phyloP scores from a whole-genome alignment of 2,329 filamentous ascomycete species.

The Trichoderma sp. region DNA sequence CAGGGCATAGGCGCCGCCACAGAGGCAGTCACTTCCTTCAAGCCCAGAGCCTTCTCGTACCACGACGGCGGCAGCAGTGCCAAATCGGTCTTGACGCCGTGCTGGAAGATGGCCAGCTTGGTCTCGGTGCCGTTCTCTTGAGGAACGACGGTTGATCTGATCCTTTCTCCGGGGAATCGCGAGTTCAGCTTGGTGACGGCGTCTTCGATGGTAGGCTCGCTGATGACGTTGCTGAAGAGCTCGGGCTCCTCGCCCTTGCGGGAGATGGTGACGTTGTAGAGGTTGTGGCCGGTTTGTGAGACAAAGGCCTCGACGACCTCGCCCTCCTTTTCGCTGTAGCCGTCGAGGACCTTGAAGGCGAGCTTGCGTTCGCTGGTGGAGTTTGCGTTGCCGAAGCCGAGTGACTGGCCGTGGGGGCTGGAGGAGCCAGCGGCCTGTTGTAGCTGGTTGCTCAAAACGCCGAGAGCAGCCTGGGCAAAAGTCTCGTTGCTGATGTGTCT shows the following conservation, averaged over 20 bases:
- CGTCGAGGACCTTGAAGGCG: slow-evolving; percentile 62
- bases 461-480: slow-evolving; percentile 84
- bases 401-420: slow-evolving; percentile 52
- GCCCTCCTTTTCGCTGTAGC: slow-evolving; percentile 64
- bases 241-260: slow-evolving; percentile 48
- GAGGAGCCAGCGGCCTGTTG: slow-evolving; percentile 37
- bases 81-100: slow-evolving; percentile 63
- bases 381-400: slow-evolving; percentile 58
- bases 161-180: slow-evolving; percentile 80
- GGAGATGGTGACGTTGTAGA: slow-evolving; percentile 53
- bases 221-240: slow-evolving; percentile 52
- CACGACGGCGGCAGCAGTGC: slow-evolving; percentile 68
- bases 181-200: slow-evolving; percentile 42
- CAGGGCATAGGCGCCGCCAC: slow-evolving; percentile 96
- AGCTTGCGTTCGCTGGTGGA: slow-evolving; percentile 52
- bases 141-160: slow-evolving; percentile 77
- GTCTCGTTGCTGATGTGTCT: slow-evolving; percentile 69
- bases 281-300: slow-evolving; percentile 51
- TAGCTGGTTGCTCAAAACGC: slow-evolving; percentile 61
- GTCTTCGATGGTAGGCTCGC: slow-evolving; percentile 41
- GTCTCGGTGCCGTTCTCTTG: slow-evolving; percentile 57
- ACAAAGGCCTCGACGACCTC: slow-evolving; percentile 61
- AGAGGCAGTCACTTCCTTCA: slow-evolving; percentile 78
- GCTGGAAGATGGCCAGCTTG: slow-evolving; percentile 77
- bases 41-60: slow-evolving; percentile 84